Percentiles rank a stretch among this genome's conserved stretches.
Evolutionary conservation across 2,329 filamentous ascomycete species (phyloP).

Genomic region (Colletotrichum kahawae): DNA sequence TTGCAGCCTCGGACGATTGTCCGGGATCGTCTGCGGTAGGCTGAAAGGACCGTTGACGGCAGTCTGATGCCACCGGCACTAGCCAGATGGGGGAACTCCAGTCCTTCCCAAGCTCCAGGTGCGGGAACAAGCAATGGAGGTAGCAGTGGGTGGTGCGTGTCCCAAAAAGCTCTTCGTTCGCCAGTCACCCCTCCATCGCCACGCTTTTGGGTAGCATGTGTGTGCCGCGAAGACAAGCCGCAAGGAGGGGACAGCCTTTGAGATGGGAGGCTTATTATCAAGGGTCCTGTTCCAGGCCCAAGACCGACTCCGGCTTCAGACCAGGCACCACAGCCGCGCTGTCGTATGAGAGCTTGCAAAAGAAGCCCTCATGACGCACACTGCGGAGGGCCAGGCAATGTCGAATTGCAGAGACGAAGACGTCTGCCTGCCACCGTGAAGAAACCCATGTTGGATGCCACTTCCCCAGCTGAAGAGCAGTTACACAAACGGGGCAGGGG

Average conservation of each 20-base stretch:
- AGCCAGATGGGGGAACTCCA: slow-evolving; percentile 11
- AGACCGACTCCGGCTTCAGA: neutral
- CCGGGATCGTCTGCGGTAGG: slow-evolving; percentile 16
- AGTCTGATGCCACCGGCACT: slow-evolving; percentile 17
- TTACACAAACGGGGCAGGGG: neutral
- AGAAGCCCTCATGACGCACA: neutral
- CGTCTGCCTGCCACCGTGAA: neutral
- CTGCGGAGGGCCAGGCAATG: neutral
- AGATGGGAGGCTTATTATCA: slow-evolving; percentile 5
- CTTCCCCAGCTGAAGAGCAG: neutral
- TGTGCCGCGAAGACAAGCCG: slow-evolving; percentile 14
- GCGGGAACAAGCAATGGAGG: neutral
- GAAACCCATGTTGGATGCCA: neutral
- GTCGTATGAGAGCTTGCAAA: neutral
- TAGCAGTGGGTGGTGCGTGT: neutral
- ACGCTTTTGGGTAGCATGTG: slow-evolving; percentile 23
- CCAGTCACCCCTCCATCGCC: slow-evolving; percentile 16
- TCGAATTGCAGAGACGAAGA: neutral
- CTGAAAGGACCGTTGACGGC: slow-evolving; percentile 18
- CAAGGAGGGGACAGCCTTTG: slow-evolving; percentile 1
- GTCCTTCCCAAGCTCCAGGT: neutral
- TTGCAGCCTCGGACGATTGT: slow-evolving; percentile 14
- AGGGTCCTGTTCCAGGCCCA: neutral
- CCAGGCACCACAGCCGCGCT: neutral
- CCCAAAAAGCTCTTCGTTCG: slow-evolving; percentile 3